Evolutionary conservation across 2,329 filamentous ascomycete genomes (phyloP).

Genomic region (Biscogniauxia mediterranea): DNA sequence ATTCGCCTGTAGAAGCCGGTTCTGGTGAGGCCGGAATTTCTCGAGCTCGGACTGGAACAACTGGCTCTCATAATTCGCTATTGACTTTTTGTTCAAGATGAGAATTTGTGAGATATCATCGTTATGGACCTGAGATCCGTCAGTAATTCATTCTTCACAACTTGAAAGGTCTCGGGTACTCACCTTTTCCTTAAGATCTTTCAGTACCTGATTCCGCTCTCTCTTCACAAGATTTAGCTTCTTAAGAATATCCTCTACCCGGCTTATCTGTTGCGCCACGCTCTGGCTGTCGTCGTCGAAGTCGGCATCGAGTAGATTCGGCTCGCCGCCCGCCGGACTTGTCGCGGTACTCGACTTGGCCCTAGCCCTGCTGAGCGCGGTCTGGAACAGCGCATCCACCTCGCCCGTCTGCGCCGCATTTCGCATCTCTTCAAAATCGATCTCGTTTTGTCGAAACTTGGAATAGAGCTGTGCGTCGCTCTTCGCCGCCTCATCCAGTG

Average conservation of each 20-base stretch:
- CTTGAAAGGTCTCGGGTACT: slow-evolving; percentile 21
- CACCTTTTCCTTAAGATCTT: slow-evolving; percentile 97
- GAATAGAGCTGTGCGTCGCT: slow-evolving; percentile 82
- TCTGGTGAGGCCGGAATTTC: slow-evolving; percentile 93
- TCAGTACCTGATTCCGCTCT: slow-evolving; percentile 86
- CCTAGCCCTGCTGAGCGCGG: slow-evolving; percentile 77
- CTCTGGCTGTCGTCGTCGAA: slow-evolving; percentile 78
- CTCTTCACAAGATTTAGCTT: slow-evolving; percentile 90
- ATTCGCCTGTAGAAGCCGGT: slow-evolving; percentile 83
- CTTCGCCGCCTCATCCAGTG: slow-evolving; percentile 81
- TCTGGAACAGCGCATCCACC: slow-evolving; percentile 84
- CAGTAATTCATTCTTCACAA: slow-evolving; percentile 20
- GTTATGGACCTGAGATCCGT: slow-evolving; percentile 70
- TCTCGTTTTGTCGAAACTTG: slow-evolving; percentile 82
- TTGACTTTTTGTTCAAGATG: slow-evolving; percentile 96
- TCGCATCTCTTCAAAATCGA: slow-evolving; percentile 93
- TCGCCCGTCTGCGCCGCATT: slow-evolving; percentile 82
- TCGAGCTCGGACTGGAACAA: slow-evolving; percentile 96
- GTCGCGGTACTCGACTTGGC: slow-evolving; percentile 59
- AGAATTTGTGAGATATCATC: slow-evolving; percentile 97
- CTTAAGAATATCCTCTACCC: slow-evolving; percentile 85
- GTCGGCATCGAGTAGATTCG: slow-evolving; percentile 85
- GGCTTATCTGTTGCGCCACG: slow-evolving; percentile 84
- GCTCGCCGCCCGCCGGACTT: slow-evolving; percentile 63
- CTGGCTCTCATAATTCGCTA: slow-evolving; percentile 86